Conservation (phyloP, 768 basidiomycete species). For the Daedalea quercina region DNA sequence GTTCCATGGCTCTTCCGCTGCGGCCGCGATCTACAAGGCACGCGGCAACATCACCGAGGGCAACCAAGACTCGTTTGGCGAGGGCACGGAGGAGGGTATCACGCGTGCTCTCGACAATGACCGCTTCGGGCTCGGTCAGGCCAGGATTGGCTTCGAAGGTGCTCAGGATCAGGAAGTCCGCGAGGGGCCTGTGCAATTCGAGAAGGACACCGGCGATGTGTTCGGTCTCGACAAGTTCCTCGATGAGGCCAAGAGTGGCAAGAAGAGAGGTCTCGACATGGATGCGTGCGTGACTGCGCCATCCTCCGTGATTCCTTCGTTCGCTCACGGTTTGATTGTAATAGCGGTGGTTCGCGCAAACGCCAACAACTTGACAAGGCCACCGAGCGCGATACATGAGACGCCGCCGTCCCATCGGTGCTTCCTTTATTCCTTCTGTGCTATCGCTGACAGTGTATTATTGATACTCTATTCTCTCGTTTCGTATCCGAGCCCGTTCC, state of each 20-base stretch:
- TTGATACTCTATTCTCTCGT: background rate
- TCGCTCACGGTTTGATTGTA: background rate
- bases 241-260: constrained; percentile 94
- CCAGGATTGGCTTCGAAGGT: constrained; percentile 85
- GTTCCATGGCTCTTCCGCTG: constrained; percentile 94
- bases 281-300: constrained; percentile 44
- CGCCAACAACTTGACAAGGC: constrained; percentile 65
- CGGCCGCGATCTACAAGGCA: constrained; percentile 99
- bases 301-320: background rate
- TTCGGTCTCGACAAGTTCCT: constrained; percentile 96
- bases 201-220: constrained; percentile 96
- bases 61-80: constrained; percentile 89
- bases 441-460: background rate
- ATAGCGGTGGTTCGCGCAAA: constrained; percentile 55
- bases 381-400: constrained; percentile 29
- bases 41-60: constrained; percentile 78
- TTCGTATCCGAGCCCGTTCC: no score
- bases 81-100: constrained; percentile 94
- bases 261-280: constrained; percentile 81
- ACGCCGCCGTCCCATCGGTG: background rate
- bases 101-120: constrained; percentile 87
- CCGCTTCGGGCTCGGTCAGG: constrained; percentile 84
- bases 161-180: constrained; percentile 77
- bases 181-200: constrained; percentile 96
- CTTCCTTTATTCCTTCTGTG: background rate